Conservation (phyloP, 2,329 filamentous ascomycete genomes). For the Blastomyces gilchristii region DNA sequence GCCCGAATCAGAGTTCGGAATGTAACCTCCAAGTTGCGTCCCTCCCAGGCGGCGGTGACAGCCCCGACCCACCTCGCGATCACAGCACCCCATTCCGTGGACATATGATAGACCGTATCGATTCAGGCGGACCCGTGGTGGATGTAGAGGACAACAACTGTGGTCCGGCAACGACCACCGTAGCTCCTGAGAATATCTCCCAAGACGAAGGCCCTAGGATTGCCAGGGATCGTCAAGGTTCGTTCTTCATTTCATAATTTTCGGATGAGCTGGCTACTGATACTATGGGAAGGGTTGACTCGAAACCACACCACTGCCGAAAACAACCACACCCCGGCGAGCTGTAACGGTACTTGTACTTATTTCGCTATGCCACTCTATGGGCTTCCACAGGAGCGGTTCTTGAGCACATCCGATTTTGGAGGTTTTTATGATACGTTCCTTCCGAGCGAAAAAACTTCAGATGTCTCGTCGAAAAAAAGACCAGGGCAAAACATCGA, state of each 20-base stretch:
- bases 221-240: background rate
- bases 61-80: slow-evolving; percentile 14
- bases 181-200: background rate
- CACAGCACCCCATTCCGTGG: slow-evolving; percentile 10
- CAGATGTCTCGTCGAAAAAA: background rate
- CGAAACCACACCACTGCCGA: background rate
- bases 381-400: background rate
- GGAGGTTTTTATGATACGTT: background rate
- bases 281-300: background rate
- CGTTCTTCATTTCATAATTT: background rate
- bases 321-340: too few relatives aligned
- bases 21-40: slow-evolving; percentile 11
- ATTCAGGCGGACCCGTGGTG: slow-evolving; percentile 51
- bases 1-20: background rate
- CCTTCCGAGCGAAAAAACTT: background rate
- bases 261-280: background rate
- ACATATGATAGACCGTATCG: slow-evolving; percentile 16
- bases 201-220: background rate
- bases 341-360: slow-evolving; percentile 35
- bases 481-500: background rate
- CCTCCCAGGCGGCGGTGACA: slow-evolving; percentile 15
- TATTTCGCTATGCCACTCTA: slow-evolving; percentile 39
- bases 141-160: slow-evolving; percentile 50
- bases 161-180: background rate
- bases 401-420: background rate